A percentile compares a stretch with the other conserved stretches of the same genome.
These are phyloP conservation scores for Pistacia atlantica DNA, from an alignment of 345 rosid species.

Conservation along the genomic window DNA sequence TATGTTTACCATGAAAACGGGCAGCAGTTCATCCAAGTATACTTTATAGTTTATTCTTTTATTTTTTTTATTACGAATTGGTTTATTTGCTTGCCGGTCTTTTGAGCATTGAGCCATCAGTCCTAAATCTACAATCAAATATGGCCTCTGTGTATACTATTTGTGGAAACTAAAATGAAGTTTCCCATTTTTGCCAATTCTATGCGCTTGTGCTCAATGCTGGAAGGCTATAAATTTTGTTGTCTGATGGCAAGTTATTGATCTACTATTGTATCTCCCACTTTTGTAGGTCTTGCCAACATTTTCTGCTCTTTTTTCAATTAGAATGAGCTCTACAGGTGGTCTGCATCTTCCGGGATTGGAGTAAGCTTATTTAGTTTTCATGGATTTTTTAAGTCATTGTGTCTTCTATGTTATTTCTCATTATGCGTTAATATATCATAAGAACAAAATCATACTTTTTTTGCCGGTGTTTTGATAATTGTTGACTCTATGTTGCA, in stretches of 20 bases:
- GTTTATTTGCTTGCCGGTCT: not conserved
- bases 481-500: constrained; percentile 11
- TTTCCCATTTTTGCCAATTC: not conserved
- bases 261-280: not conserved
- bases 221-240: not conserved
- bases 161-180: not conserved
- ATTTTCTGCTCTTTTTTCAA: constrained; percentile 60
- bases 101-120: not conserved
- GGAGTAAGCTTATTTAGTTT: constrained; percentile 40
- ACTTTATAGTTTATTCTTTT: not conserved
- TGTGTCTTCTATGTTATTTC: not conserved
- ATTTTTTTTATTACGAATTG: not conserved
- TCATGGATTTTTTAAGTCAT: not conserved
- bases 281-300: constrained; percentile 78
- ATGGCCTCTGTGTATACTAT: not conserved
- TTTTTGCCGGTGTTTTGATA: too few relatives aligned
- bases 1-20: constrained; percentile 76
- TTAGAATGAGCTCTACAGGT: constrained; percentile 25
- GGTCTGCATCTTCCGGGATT: constrained; percentile 56
- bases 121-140: not conserved
- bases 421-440: not conserved
- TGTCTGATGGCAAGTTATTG: not conserved
- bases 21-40: constrained; percentile 67
- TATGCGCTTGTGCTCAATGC: not conserved
- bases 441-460: not conserved